Base-by-base conservation (phyloP, 768 basidiomycete genomes). In the Phallus indusiatus region DNA sequence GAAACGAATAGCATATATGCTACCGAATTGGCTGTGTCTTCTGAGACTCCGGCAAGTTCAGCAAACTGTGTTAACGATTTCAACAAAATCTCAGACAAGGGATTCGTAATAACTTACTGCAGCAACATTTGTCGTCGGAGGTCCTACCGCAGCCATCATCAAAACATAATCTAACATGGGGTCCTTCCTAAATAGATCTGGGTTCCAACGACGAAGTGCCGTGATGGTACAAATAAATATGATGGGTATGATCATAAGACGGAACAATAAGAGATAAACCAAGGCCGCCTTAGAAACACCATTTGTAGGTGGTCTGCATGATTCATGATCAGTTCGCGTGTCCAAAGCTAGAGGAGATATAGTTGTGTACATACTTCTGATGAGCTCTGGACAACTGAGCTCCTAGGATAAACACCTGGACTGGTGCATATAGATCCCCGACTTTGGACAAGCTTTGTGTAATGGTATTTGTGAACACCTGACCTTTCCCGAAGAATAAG, bases 91-190 rank as follows among this genome's bases (percentile, higher is more conserved):
- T 16, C 10, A 46, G 9, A 54, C 16, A 10, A 28, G 9, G 20
- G 2, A 11, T 46, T 22, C 21, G n/a, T 21, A 2, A n/a, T 14
- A 9, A 56, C 55, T 46, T 47, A 56, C 55, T 17, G 55, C 55
- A 16, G 55, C 55, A 37, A 56, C 21, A 21, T 21, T 42, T 12
- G 34, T 21, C 17, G 36, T 35, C 5, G 55, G 34, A 17, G 55
- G 55, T 46, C 55, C 55, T 21, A 56, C 42, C 3, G 55, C 18
- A 21, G 42, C 42, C 33, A 56, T 56, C 55, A 56, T 56, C 10
- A 56, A 36, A 22, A 46, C 34, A 47, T 20, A 56, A 47, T 56
- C 55, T 16, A 56, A 47, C 42, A 56, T 56, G 16, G 55, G 55
- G 18, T 56, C 55, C 20, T 56, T 42, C 20, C 8, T 22, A 47